phyloP scores from a whole-genome alignment of 2,329 filamentous ascomycete genomes.

The Elsinoe ampelina region DNA sequence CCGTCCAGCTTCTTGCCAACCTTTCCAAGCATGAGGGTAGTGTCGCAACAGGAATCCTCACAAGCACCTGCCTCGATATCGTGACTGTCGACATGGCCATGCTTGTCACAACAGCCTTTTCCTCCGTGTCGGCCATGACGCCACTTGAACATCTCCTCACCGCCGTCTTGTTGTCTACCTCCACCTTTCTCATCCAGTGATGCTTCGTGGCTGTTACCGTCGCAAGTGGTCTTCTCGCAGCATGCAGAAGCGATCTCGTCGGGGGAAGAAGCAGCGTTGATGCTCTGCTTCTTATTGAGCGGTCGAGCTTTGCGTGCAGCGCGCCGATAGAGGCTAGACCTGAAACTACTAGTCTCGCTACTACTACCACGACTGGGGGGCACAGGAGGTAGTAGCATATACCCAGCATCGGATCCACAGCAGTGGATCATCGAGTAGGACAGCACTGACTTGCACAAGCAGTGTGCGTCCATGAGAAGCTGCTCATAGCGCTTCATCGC shows the following conservation, averaged over 20 bases:
- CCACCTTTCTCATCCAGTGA: background rate
- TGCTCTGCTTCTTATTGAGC: background rate
- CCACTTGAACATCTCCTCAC: slow-evolving; percentile 1
- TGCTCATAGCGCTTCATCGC: slow-evolving; percentile 3
- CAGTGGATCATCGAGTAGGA: slow-evolving; percentile 7
- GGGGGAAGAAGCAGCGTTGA: background rate
- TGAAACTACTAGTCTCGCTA: background rate
- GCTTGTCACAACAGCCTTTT: background rate
- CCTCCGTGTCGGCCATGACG: background rate
- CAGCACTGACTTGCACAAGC: slow-evolving; percentile 10
- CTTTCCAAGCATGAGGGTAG: background rate
- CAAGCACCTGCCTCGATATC: background rate
- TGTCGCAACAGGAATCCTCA: background rate
- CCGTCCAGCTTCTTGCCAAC: background rate
- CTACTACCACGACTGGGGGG: background rate
- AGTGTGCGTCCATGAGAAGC: background rate
- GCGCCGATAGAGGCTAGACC: background rate
- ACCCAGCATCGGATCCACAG: slow-evolving; percentile 5
- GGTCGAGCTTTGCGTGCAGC: background rate
- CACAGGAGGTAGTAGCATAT: background rate
- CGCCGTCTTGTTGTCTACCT: background rate
- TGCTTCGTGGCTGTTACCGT: background rate
- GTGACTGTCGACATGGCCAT: background rate
- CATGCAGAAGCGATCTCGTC: background rate
- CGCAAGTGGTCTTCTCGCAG: background rate